Evolutionary conservation across 371 early-diverging fungal genomes (phyloP).

Genomic region (Actinomortierella wolfii): DNA sequence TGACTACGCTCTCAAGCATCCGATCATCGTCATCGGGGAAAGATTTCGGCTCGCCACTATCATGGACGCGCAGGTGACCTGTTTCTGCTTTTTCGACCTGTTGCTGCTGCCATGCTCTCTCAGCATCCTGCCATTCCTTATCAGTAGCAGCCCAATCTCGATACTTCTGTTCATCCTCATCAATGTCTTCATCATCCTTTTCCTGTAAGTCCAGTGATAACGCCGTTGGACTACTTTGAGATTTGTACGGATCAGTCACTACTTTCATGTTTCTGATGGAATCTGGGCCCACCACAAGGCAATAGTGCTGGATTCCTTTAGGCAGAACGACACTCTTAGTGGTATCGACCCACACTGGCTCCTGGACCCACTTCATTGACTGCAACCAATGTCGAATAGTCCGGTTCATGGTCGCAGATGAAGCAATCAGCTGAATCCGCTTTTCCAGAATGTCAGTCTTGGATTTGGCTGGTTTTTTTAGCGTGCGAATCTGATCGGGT

Average conservation of each 20-base stretch:
- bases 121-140: slow-evolving; percentile 18
- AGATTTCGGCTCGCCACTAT: slow-evolving; percentile 8
- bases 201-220: no score
- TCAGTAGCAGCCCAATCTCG: slow-evolving; percentile 23
- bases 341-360: slow-evolving; percentile 69
- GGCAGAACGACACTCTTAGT: slow-evolving; percentile 49
- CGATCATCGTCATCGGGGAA: slow-evolving; percentile 65
- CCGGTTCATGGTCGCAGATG: slow-evolving; percentile 79
- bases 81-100: slow-evolving; percentile 20
- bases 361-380: slow-evolving; percentile 59
- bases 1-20: slow-evolving; percentile 66
- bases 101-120: slow-evolving; percentile 21
- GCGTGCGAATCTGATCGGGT: not conserved
- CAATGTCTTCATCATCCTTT: no score
- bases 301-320: slow-evolving; percentile 55
- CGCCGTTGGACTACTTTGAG: not conserved
- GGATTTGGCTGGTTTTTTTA: not conserved
- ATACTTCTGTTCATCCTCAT: not conserved
- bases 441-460: slow-evolving; percentile 11
- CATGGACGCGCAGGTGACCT: not conserved
- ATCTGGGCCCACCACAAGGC: slow-evolving; percentile 57
- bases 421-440: slow-evolving; percentile 58
- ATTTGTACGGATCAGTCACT: not conserved
- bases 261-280: slow-evolving; percentile 55
- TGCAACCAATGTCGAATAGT: slow-evolving; percentile 60